These are phyloP conservation scores for Hypoxylon sp. DNA, from an alignment of 2,329 filamentous ascomycete species.

Conservation along the genomic window DNA sequence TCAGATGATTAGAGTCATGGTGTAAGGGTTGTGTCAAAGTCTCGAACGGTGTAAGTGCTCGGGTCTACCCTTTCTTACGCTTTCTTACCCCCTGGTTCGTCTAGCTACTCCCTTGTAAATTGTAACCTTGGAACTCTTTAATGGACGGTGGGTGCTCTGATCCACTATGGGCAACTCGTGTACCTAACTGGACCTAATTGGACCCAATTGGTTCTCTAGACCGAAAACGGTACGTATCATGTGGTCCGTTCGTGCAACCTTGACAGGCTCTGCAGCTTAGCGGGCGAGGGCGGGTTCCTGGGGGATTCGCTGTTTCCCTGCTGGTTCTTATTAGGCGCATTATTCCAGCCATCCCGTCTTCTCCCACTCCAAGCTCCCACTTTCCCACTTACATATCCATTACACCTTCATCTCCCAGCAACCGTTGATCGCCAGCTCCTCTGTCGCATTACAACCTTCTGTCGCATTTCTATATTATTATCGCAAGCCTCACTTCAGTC, in stretches of 20 bases:
- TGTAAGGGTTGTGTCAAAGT: slow-evolving; percentile 43
- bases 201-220: slow-evolving; percentile 41
- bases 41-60: slow-evolving; percentile 26
- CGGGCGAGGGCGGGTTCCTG: slow-evolving; percentile 16
- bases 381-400: slow-evolving; percentile 46
- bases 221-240: slow-evolving; percentile 50
- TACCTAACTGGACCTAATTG: slow-evolving; percentile 29
- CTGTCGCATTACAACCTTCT: slow-evolving; percentile 34
- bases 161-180: slow-evolving; percentile 42
- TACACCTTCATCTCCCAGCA: slow-evolving; percentile 38
- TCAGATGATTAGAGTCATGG: slow-evolving; percentile 27
- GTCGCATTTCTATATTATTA: slow-evolving; percentile 18
- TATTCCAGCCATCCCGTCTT: slow-evolving; percentile 50
- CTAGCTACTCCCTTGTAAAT: slow-evolving; percentile 16
- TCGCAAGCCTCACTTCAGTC: slow-evolving; percentile 15
- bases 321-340: slow-evolving; percentile 53
- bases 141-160: slow-evolving; percentile 37
- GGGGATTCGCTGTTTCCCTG: slow-evolving; percentile 37
- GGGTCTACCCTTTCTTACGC: slow-evolving; percentile 29
- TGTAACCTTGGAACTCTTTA: slow-evolving; percentile 24
- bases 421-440: slow-evolving; percentile 37
- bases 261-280: slow-evolving; percentile 33
- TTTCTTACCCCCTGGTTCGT: slow-evolving; percentile 33
- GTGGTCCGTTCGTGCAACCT: slow-evolving; percentile 45
- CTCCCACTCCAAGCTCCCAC: slow-evolving; percentile 46